Evolutionary conservation across 176 grass and related monocot genomes (phyloP).

Genomic region (Hordeum marinum): DNA sequence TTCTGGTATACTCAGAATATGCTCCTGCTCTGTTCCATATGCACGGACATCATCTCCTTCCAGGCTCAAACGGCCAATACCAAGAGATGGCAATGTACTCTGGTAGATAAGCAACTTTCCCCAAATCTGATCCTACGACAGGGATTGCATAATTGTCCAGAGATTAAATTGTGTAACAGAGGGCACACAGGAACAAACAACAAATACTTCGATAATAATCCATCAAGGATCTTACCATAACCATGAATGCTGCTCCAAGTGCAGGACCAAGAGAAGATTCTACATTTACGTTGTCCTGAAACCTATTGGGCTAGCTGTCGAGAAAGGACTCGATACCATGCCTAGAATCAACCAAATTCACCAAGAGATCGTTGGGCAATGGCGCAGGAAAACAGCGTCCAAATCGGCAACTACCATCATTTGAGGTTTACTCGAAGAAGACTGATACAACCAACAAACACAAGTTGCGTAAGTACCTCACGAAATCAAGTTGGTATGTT

Average conservation of each 20-base stretch:
- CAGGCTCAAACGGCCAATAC: constrained; percentile 75
- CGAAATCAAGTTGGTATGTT: background rate
- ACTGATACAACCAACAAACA: constrained; percentile 51
- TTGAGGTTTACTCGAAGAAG: constrained; percentile 89
- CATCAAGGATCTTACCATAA: constrained; percentile 65
- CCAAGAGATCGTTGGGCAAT: constrained; percentile 91
- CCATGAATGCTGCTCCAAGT: constrained; percentile 92
- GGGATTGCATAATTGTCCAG: constrained; percentile 16
- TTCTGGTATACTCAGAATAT: constrained; percentile 67
- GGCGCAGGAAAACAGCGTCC: constrained; percentile 88
- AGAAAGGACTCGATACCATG: constrained; percentile 80
- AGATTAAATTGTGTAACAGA: constrained; percentile 9
- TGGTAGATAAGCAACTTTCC: constrained; percentile 90
- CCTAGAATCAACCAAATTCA: constrained; percentile 89
- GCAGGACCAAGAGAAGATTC: constrained; percentile 93
- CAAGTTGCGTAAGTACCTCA: constrained; percentile 10
- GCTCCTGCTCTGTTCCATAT: constrained; percentile 93
- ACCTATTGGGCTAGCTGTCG: constrained; percentile 95
- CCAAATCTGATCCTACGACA: constrained; percentile 75
- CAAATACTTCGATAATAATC: background rate
- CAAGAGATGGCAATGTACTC: constrained; percentile 89
- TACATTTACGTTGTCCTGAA: constrained; percentile 79
- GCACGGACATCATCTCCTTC: constrained; percentile 82
- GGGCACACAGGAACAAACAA: background rate
- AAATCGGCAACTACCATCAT: constrained; percentile 93